phyloP scores from a whole-genome alignment of 441 rosid genomes.

The Arabidopsis hybrid region DNA sequence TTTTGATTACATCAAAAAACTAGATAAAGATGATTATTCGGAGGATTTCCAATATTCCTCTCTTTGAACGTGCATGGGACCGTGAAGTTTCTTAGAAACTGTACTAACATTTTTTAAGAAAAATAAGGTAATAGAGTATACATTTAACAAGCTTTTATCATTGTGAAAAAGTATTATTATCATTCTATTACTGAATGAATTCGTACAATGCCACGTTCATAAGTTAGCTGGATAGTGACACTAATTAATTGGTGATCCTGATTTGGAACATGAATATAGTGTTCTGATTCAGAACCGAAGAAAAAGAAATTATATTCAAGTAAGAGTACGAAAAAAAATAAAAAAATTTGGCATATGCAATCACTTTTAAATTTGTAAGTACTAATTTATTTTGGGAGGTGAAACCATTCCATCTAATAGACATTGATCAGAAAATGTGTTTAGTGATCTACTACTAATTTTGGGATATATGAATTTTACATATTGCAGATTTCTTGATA shows the following conservation, averaged over 20 bases:
- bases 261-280: background rate
- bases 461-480: background rate
- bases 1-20: too few relatives aligned
- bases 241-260: background rate
- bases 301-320: background rate
- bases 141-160: too few relatives aligned
- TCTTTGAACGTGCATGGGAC: too few relatives aligned
- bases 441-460: slow-evolving; percentile 3
- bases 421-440: background rate
- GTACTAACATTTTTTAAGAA: too few relatives aligned
- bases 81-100: too few relatives aligned
- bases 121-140: too few relatives aligned
- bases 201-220: slow-evolving; percentile 2
- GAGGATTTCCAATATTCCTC: too few relatives aligned
- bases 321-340: background rate
- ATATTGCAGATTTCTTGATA: slow-evolving; percentile 71
- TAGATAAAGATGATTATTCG: too few relatives aligned
- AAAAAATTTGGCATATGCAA: background rate
- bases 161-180: background rate
- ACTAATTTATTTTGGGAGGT: background rate
- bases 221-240: slow-evolving; percentile 1
- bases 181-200: slow-evolving; percentile 10
- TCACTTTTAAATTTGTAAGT: background rate
- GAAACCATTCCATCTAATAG: background rate
- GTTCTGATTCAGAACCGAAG: background rate